Evolutionary conservation across 257 asterid species (phyloP).

Genomic region (Solanum rostratum): DNA sequence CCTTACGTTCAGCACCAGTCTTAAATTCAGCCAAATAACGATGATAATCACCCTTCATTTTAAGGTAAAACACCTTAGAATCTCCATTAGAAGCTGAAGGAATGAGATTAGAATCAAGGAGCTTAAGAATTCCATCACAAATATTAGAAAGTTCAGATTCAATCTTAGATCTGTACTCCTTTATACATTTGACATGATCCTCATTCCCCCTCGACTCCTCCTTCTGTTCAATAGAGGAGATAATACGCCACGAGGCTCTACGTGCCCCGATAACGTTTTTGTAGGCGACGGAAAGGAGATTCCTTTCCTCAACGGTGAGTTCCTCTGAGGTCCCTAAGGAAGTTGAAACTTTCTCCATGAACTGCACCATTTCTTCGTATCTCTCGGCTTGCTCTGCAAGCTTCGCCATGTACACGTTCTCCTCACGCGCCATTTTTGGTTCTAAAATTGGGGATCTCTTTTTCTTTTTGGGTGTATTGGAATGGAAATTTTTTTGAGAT

Average conservation of each 20-base stretch:
- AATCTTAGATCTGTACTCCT: slow-evolving; percentile 10
- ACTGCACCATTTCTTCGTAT: slow-evolving; percentile 23
- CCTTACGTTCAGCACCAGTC: slow-evolving; percentile 8
- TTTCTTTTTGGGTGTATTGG: neutral
- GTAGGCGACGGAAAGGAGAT: slow-evolving; percentile 17
- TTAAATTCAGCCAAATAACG: slow-evolving; percentile 20
- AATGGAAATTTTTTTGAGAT: neutral
- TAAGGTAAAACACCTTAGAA: slow-evolving; percentile 10
- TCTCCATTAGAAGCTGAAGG: slow-evolving; percentile 5
- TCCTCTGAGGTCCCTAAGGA: slow-evolving; percentile 5
- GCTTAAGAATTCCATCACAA: slow-evolving; percentile 11
- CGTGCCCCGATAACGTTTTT: slow-evolving; percentile 26
- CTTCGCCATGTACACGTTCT: slow-evolving; percentile 20
- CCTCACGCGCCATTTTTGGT: slow-evolving; percentile 36
- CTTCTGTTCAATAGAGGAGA: slow-evolving; percentile 21
- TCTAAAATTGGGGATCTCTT: neutral
- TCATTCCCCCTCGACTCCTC: slow-evolving; percentile 18
- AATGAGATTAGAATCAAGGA: slow-evolving; percentile 4
- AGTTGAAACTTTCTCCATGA: slow-evolving; percentile 19
- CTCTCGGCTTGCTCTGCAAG: slow-evolving; percentile 23
- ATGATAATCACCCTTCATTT: slow-evolving; percentile 17
- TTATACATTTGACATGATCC: slow-evolving; percentile 8
- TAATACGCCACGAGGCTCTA: slow-evolving; percentile 19
- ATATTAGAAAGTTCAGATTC: slow-evolving; percentile 9
- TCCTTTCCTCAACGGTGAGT: slow-evolving; percentile 17